These are phyloP conservation scores for Komagataella populi DNA, from an alignment of 805 yeast species.

Conservation along the genomic window DNA sequence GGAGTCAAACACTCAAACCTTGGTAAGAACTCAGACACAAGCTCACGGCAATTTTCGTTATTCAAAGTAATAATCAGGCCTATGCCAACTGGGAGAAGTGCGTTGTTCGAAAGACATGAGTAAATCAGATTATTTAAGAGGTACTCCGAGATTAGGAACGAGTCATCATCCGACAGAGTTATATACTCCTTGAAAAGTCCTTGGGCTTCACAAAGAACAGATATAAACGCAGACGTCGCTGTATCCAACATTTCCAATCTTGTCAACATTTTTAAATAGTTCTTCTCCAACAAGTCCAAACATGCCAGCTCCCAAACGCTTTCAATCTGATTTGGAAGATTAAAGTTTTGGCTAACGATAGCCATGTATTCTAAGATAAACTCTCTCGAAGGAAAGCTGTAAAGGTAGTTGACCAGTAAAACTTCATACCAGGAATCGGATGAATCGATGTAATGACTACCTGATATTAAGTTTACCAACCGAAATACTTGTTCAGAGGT, in stretches of 20 bases:
- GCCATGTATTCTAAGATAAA: constrained; percentile 26
- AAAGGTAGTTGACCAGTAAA: constrained; percentile 25
- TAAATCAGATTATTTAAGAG: constrained; percentile 36
- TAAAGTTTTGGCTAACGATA: constrained; percentile 17
- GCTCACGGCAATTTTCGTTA: constrained; percentile 25
- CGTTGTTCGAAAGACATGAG: constrained; percentile 35
- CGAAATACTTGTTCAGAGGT: constrained; percentile 24
- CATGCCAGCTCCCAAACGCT: constrained; percentile 40
- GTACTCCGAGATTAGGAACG: background rate
- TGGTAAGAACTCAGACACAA: constrained; percentile 46
- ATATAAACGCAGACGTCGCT: constrained; percentile 48
- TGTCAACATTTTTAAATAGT: constrained; percentile 41
- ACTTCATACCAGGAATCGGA: constrained; percentile 62
- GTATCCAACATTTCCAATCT: constrained; percentile 46
- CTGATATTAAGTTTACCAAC: constrained; percentile 29
- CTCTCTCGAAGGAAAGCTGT: constrained; percentile 40
- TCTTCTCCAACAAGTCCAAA: constrained; percentile 39
- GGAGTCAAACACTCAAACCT: constrained; percentile 46
- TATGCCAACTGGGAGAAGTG: constrained; percentile 52
- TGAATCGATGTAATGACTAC: constrained; percentile 33
- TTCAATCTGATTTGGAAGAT: constrained; percentile 19
- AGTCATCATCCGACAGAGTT: constrained; percentile 6
- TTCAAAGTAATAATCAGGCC: constrained; percentile 43
- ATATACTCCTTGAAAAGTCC: constrained; percentile 35
- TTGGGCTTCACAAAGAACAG: constrained; percentile 50